Conservation (phyloP, 257 asterid genomes). For the Rauvolfia tetraphylla region DNA sequence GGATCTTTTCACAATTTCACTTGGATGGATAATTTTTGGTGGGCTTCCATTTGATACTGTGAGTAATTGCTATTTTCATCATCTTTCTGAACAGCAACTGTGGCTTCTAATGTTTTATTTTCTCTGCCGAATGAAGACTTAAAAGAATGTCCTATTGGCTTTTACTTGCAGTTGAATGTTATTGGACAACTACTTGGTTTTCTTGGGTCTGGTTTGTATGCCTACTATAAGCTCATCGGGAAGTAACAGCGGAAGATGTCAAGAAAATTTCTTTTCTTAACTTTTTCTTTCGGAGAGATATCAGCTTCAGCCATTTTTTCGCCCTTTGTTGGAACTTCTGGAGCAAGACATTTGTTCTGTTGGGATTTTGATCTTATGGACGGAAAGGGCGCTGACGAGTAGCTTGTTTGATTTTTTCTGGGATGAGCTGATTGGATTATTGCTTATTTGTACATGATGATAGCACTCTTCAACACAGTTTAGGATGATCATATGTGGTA, state of each 20-base stretch:
- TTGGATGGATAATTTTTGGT: conserved; percentile 88
- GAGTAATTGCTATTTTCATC: conserved; percentile 31
- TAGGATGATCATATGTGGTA: neutral
- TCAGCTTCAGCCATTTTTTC: neutral
- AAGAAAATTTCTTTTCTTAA: neutral
- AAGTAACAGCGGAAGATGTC: conserved; percentile 34
- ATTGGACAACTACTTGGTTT: conserved; percentile 75
- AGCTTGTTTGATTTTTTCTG: neutral
- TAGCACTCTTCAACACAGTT: neutral
- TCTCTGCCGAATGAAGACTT: neutral
- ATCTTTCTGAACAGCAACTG: neutral
- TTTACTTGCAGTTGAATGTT: conserved; percentile 64
- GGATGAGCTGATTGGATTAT: neutral
- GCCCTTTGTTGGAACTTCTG: neutral
- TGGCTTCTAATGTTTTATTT: neutral
- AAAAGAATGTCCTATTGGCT: neutral
- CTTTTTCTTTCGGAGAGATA: neutral
- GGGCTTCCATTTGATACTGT: conserved; percentile 90
- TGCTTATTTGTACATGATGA: conserved; percentile 2
- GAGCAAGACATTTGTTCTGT: neutral
- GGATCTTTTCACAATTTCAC: conserved; percentile 81
- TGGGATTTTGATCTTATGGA: neutral
- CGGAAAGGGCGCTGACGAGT: neutral
- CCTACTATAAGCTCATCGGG: conserved; percentile 64
- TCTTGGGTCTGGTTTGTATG: conserved; percentile 75